Evolutionary conservation across 192 early-diverging fungal genomes (phyloP).

Genomic region (Gigaspora rosea): DNA sequence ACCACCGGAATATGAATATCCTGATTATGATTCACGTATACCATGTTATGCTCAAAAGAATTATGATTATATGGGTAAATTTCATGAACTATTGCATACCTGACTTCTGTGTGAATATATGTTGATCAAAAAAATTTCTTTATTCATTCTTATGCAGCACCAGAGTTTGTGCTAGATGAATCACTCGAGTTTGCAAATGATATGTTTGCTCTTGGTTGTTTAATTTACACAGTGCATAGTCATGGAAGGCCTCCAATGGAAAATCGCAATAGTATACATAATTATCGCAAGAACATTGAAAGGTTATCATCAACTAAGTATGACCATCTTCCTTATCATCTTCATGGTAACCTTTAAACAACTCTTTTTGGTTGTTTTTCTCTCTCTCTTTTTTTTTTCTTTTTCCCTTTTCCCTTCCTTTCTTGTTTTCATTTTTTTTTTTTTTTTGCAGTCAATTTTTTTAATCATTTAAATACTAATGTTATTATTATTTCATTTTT

Average conservation of each 20-base stretch:
- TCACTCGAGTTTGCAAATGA: conserved; percentile 58
- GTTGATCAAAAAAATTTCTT: neutral
- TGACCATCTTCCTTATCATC: conserved; percentile 53
- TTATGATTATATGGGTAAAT: conserved; percentile 54
- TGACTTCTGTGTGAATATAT: neutral
- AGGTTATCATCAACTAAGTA: conserved; percentile 43
- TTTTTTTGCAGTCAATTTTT: too few relatives aligned
- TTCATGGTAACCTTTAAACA: conserved; percentile 44
- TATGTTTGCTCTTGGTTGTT: conserved; percentile 79
- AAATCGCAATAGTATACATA: conserved; percentile 64
- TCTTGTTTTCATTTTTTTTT: too few relatives aligned
- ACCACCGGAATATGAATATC: conserved; percentile 37
- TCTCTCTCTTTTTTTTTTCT: neutral
- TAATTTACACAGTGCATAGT: conserved; percentile 72
- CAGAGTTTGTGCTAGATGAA: conserved; percentile 70
- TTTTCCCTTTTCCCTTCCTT: too few relatives aligned
- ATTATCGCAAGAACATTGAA: conserved; percentile 60
- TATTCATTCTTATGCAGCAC: conserved; percentile 45
- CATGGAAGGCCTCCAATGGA: conserved; percentile 64
- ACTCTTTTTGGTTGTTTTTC: neutral
- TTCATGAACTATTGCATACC: neutral
- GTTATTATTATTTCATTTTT: conserved; percentile 13
- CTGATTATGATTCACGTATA: conserved; percentile 61
- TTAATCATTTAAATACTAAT: neutral
- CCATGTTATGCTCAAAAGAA: conserved; percentile 60